phyloP scores from a whole-genome alignment of 176 grass and related monocot genomes.

The Zea mays region DNA sequence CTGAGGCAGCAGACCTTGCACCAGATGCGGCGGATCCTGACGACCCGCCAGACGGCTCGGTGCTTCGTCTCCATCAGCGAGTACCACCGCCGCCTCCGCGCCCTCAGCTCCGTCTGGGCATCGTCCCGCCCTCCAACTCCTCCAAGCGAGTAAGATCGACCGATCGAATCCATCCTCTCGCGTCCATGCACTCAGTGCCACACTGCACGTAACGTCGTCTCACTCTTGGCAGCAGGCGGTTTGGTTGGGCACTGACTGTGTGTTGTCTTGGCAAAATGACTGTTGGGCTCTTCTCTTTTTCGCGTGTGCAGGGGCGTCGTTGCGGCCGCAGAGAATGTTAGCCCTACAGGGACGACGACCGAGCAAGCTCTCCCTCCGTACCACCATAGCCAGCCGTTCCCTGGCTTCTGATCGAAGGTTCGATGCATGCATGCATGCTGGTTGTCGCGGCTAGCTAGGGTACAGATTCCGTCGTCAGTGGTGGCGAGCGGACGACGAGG shows the following conservation, averaged over 20 bases:
- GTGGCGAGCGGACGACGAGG: not conserved
- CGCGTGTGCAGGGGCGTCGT: conserved; percentile 40
- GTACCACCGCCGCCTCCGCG: conserved; percentile 75
- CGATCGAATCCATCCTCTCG: not conserved
- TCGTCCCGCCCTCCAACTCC: conserved; percentile 53
- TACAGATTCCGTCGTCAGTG: conserved; percentile 32
- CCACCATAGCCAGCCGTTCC: conserved; percentile 53
- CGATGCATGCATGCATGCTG: not conserved
- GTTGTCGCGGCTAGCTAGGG: not conserved
- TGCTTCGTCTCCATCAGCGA: conserved; percentile 83
- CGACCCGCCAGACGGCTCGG: conserved; percentile 64
- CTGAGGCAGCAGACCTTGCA: conserved; percentile 84
- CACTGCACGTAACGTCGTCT: not conserved
- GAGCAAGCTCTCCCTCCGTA: conserved; percentile 45
- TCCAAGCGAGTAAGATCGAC: conserved; percentile 48
- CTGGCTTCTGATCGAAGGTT: conserved; percentile 33
- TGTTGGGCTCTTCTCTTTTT: not conserved
- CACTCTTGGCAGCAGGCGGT: not conserved
- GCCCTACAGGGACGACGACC: conserved; percentile 42
- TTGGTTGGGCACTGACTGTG: not conserved
- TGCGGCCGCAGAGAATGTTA: conserved; percentile 42
- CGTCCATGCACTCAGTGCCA: not conserved
- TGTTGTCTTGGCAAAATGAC: not conserved
- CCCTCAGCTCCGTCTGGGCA: conserved; percentile 90
- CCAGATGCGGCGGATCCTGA: conserved; percentile 66